These are phyloP conservation scores for Chamaecyparis obtusa DNA, from an alignment of 75 land plant genomes.

Conservation along the genomic window DNA sequence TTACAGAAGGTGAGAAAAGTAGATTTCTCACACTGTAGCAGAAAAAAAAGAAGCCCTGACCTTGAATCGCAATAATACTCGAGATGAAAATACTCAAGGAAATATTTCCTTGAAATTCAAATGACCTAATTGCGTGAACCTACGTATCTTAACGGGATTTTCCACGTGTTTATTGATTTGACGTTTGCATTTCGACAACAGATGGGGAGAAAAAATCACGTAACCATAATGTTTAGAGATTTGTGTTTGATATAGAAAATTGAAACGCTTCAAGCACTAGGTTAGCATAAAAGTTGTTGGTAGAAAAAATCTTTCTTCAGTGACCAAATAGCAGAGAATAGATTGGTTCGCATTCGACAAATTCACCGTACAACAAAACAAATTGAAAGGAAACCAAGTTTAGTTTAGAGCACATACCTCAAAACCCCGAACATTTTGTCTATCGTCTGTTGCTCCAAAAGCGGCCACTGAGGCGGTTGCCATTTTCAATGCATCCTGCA, in stretches of 20 bases:
- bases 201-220: background rate
- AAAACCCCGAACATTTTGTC: constrained; percentile 5
- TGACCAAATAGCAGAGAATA: background rate
- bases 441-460: constrained; percentile 8
- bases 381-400: background rate
- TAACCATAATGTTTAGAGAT: background rate
- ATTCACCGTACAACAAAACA: background rate
- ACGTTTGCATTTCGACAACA: background rate
- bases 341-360: background rate
- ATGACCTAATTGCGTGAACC: background rate
- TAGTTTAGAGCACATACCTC: background rate
- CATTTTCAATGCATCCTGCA: constrained; percentile 11
- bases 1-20: background rate
- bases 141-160: background rate
- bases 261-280: background rate
- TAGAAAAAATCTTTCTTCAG: background rate
- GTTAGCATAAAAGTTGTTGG: background rate
- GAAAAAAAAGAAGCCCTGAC: background rate
- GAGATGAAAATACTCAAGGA: background rate
- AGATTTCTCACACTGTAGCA: background rate
- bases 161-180: background rate
- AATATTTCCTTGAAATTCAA: background rate
- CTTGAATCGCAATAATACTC: background rate
- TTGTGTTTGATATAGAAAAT: background rate
- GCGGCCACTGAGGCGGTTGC: constrained; percentile 5